Conservation (phyloP, 192 early-diverging fungal species). For the Geosiphon pyriformis region DNA sequence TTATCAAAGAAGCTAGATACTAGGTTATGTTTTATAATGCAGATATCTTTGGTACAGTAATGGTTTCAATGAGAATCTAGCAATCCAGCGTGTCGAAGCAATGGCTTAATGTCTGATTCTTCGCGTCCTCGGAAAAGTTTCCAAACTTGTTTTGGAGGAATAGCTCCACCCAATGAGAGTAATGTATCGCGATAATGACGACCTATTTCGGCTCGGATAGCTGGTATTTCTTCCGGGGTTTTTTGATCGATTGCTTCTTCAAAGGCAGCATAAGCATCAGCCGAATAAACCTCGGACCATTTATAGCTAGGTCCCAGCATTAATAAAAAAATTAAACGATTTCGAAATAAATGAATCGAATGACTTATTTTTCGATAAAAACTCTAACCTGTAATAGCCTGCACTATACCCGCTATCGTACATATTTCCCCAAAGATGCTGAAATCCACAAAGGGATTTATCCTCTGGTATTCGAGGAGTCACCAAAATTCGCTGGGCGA, state of each 20-base stretch:
- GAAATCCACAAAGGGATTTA: conserved; percentile 52
- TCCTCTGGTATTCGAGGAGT: conserved; percentile 44
- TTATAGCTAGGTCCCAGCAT: conserved; percentile 59
- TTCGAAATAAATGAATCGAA: background rate
- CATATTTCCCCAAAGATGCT: conserved; percentile 55
- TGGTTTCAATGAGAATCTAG: too few species aligned
- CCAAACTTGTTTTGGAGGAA: conserved; percentile 49
- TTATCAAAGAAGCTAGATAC: too few species aligned
- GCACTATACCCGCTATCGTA: conserved; percentile 42
- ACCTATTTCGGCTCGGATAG: conserved; percentile 30
- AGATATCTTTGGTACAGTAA: too few species aligned
- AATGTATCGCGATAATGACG: conserved; percentile 52
- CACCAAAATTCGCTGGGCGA: conserved; percentile 40
- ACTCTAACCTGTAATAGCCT: conserved; percentile 46
- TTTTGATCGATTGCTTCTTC: conserved; percentile 36
- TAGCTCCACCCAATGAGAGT: conserved; percentile 52
- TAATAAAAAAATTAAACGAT: background rate
- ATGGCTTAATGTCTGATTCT: conserved; percentile 43
- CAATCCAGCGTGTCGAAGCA: conserved; percentile 51
- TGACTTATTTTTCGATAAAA: too few species aligned
- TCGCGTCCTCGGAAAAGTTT: conserved; percentile 46
- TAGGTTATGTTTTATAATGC: too few species aligned
- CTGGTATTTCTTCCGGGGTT: background rate
- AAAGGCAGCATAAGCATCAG: conserved; percentile 56
- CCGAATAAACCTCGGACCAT: conserved; percentile 57